Percentiles rank a stretch among this genome's conserved stretches.
These are phyloP conservation scores for Atalantia buxifolia DNA, from an alignment of 345 rosid species.

Conservation along the genomic window DNA sequence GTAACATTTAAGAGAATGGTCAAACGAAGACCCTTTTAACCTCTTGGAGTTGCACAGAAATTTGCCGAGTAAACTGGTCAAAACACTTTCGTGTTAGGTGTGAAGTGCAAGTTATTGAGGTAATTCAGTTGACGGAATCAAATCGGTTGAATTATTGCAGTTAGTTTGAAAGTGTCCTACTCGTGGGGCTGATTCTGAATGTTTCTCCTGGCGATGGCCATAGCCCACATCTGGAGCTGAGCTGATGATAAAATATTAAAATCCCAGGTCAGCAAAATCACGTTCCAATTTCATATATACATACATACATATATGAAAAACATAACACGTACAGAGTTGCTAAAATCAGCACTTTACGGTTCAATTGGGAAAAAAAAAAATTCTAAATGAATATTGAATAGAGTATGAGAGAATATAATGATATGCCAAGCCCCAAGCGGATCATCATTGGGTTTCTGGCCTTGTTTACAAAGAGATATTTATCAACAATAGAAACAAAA, in stretches of 20 bases:
- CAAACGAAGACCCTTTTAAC: not conserved
- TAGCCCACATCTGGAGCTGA: not conserved
- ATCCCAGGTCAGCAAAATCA: not conserved
- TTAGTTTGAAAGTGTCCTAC: constrained; percentile 7
- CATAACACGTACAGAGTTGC: not conserved
- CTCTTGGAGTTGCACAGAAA: not conserved
- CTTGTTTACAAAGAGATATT: too few relatives aligned
- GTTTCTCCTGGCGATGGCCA: not conserved
- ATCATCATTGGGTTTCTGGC: not conserved
- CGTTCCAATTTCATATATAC: too few relatives aligned
- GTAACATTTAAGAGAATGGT: not conserved
- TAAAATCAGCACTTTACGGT: not conserved
- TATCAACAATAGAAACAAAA: not conserved
- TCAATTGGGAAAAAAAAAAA: not conserved
- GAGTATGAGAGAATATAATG: too few relatives aligned
- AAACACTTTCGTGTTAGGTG: not conserved
- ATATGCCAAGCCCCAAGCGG: not conserved
- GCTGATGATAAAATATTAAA: not conserved
- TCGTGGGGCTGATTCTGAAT: not conserved
- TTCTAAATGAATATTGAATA: not conserved
- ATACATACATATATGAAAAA: too few relatives aligned
- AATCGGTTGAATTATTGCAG: too few relatives aligned
- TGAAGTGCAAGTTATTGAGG: not conserved
- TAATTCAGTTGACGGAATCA: not conserved
- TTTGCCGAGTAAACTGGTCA: not conserved